Conservation (phyloP, 331 rosid species). For the Cydonia oblonga region DNA sequence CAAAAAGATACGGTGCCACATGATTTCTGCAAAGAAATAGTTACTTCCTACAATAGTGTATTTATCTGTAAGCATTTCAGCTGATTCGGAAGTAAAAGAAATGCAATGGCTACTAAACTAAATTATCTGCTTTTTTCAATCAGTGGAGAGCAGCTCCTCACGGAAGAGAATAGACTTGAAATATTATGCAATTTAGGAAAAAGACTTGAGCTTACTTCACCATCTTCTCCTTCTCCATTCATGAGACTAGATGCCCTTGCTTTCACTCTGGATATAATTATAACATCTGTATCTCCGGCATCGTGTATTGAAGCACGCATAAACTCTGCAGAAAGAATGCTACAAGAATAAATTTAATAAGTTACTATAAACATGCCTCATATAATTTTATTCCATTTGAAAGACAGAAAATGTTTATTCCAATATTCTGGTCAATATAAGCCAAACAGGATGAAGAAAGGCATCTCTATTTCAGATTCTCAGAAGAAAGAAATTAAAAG, state of each 20-base stretch:
- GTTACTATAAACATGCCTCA: constrained; percentile 17
- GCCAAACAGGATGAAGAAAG: not conserved
- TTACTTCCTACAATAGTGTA: not conserved
- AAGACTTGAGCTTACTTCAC: constrained; percentile 46
- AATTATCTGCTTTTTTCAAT: not conserved
- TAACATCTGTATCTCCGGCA: constrained; percentile 54
- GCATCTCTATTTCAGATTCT: not conserved
- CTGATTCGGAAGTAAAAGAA: not conserved
- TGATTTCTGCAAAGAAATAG: not conserved
- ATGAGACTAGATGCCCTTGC: constrained; percentile 57
- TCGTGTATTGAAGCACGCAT: constrained; percentile 72
- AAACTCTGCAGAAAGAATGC: constrained; percentile 99
- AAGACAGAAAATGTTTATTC: not conserved
- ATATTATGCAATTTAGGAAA: not conserved
- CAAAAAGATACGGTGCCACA: not conserved
- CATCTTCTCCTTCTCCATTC: constrained; percentile 73
- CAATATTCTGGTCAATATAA: not conserved
- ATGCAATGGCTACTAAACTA: not conserved
- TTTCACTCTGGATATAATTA: constrained; percentile 65
- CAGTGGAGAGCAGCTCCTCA: not conserved
- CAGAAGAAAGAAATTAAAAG: not conserved
- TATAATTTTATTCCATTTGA: not conserved
- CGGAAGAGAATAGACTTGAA: not conserved
- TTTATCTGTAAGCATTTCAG: not conserved
- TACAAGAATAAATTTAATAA: constrained; percentile 51